Percentiles rank a stretch among this genome's conserved stretches.
Conservation (phyloP, 139 green algal species). For the Marvania coccoides region DNA sequence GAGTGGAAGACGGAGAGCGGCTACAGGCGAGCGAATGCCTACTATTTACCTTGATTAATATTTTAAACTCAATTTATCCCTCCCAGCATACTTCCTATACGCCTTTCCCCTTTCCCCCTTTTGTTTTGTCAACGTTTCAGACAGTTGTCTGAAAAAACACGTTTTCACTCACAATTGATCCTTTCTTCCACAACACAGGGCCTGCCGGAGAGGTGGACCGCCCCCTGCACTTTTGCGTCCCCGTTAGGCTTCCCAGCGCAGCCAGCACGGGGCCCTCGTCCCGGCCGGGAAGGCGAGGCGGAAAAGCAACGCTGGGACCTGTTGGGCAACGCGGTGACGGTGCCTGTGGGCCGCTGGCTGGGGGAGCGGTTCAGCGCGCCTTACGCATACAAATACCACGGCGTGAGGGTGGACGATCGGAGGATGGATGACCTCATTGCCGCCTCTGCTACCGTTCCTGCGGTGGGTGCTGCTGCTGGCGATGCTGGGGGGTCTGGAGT, state of each 20-base stretch:
- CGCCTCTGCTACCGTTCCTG: too few relatives aligned
- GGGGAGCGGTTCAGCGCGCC: slow-evolving; percentile 56
- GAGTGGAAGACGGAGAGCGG: slow-evolving; percentile 73
- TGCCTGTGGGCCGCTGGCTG: slow-evolving; percentile 70
- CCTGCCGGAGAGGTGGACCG: slow-evolving; percentile 57
- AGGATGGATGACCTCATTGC: slow-evolving; percentile 8
- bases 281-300: slow-evolving; percentile 35
- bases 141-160: too few relatives aligned
- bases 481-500: too few relatives aligned
- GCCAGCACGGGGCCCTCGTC: neutral
- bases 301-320: slow-evolving; percentile 51
- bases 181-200: too few relatives aligned
- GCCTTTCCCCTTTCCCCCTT: too few relatives aligned
- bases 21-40: slow-evolving; percentile 65
- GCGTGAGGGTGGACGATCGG: slow-evolving; percentile 3
- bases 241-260: neutral
- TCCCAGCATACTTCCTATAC: neutral
- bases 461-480: too few relatives aligned
- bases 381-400: slow-evolving; percentile 55
- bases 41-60: too few relatives aligned
- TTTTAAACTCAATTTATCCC: neutral
- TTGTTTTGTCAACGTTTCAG: too few relatives aligned
- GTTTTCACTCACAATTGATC: too few relatives aligned
- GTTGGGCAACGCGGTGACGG: slow-evolving; percentile 77
- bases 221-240: slow-evolving; percentile 39